Conservation (phyloP, 1,284 basidiomycete genomes). For the Sanghuangporus sanghuang region DNA sequence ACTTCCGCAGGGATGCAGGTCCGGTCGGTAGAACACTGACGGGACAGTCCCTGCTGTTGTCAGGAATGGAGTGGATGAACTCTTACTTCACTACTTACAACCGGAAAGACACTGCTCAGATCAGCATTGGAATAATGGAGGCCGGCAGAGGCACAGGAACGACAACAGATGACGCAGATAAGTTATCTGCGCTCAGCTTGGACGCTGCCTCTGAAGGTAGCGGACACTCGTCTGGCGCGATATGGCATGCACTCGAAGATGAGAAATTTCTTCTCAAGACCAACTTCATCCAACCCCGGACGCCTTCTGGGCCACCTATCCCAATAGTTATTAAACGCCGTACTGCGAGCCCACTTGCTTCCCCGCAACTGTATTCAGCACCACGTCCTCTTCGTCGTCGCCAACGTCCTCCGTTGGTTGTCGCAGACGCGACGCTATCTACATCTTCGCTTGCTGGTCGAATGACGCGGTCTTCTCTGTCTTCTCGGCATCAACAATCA, state of each 20-base stretch:
- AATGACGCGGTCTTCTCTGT: too few relatives aligned
- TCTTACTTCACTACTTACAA: neutral
- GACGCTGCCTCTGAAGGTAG: neutral
- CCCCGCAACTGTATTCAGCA: too few relatives aligned
- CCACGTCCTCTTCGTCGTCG: too few relatives aligned
- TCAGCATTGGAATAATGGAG: neutral
- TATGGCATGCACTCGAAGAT: constrained; percentile 1
- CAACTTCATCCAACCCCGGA: neutral
- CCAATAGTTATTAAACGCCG: too few relatives aligned
- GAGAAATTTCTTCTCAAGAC: neutral
- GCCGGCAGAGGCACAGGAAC: neutral
- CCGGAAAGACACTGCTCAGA: neutral
- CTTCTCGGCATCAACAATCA: too few relatives aligned
- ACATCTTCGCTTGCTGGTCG: too few relatives aligned
- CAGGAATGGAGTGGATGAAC: neutral
- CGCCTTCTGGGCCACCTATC: neutral
- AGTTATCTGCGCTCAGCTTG: neutral
- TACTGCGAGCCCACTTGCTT: too few relatives aligned
- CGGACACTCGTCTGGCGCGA: neutral
- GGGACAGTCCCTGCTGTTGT: neutral
- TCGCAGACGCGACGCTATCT: too few relatives aligned
- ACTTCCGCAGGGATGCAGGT: neutral
- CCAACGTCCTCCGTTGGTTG: too few relatives aligned
- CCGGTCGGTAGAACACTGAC: neutral
- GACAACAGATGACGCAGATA: neutral